A percentile compares a stretch with the other conserved stretches of the same genome.
phyloP scores from a whole-genome alignment of 2,329 filamentous ascomycete genomes.

The Sphaerostilbella broomeana region DNA sequence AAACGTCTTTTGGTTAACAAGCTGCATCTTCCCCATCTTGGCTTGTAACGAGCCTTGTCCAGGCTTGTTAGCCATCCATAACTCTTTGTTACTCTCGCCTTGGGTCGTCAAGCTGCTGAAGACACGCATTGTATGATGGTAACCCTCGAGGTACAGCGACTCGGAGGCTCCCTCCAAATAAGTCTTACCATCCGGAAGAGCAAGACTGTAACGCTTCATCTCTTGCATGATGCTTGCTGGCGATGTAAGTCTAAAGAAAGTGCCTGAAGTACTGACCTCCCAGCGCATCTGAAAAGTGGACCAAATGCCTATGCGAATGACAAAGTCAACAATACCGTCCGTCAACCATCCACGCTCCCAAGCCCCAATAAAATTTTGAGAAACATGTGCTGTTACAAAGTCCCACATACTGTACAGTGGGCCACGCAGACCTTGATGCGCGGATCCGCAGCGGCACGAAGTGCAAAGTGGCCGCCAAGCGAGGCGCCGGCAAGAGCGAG shows the following conservation, averaged over 20 bases:
- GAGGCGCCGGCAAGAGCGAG: conserved; percentile 33
- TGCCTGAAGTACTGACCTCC: conserved; percentile 17
- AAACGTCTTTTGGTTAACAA: conserved; percentile 10
- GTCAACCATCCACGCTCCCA: conserved; percentile 17
- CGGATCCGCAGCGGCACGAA: conserved; percentile 34
- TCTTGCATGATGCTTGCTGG: conserved; percentile 17
- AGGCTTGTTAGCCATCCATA: conserved; percentile 11
- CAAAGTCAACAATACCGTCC: conserved; percentile 16
- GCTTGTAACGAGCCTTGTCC: conserved; percentile 14
- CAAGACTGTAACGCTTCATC: neutral
- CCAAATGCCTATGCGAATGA: conserved; percentile 13
- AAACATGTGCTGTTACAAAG: conserved; percentile 19
- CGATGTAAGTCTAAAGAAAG: conserved; percentile 18
- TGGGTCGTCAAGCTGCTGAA: conserved; percentile 7
- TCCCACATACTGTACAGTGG: conserved; percentile 19
- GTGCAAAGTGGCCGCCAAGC: conserved; percentile 40
- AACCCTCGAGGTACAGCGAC: conserved; percentile 12
- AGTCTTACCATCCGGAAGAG: conserved; percentile 1
- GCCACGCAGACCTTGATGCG: conserved; percentile 5
- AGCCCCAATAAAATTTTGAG: conserved; percentile 14
- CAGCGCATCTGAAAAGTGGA: conserved; percentile 20
- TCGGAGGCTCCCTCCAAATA: conserved; percentile 13
- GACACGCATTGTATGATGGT: conserved; percentile 8
- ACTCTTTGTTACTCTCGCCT: conserved; percentile 9
- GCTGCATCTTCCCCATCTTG: conserved; percentile 13